A percentile compares a stretch with the other conserved stretches of the same genome.
Conservation (phyloP, 371 early-diverging fungal genomes). For the Sporodiniella umbellata region DNA sequence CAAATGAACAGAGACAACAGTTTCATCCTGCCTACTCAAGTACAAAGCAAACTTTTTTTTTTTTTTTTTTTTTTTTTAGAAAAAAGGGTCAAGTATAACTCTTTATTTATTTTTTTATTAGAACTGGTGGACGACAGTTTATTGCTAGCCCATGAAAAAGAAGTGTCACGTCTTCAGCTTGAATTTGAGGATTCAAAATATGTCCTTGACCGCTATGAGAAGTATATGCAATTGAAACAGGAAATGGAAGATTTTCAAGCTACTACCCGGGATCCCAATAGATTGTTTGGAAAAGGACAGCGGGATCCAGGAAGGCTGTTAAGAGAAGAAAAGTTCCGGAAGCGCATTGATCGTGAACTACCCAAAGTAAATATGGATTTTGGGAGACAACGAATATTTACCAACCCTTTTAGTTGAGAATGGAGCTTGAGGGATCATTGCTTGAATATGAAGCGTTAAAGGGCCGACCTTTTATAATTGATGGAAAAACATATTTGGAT, state of each 20-base stretch:
- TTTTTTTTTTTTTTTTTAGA: neutral
- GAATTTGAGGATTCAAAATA: conserved; percentile 36
- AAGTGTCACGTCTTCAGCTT: conserved; percentile 29
- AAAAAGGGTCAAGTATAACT: neutral
- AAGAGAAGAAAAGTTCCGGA: conserved; percentile 46
- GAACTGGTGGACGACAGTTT: conserved; percentile 17
- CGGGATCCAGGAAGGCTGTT: conserved; percentile 47
- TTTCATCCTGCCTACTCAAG: conserved; percentile 31
- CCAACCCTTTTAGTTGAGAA: conserved; percentile 9
- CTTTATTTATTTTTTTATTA: conserved; percentile 2
- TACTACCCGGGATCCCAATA: conserved; percentile 39
- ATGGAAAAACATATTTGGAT: conserved; percentile 37
- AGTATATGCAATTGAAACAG: conserved; percentile 35
- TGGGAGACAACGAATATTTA: neutral
- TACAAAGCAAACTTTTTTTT: conserved; percentile 1
- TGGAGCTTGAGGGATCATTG: conserved; percentile 37
- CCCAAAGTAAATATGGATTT: conserved; percentile 27
- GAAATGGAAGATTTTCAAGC: conserved; percentile 45
- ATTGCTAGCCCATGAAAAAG: conserved; percentile 34
- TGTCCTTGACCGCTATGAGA: conserved; percentile 37
- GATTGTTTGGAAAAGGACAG: conserved; percentile 43
- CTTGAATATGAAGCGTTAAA: conserved; percentile 33
- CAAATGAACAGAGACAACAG: conserved; percentile 22
- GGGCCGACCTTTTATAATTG: conserved; percentile 31
- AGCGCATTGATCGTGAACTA: conserved; percentile 37